Conservation (phyloP, 2,329 filamentous ascomycete species). For the Coniochaeta ligniaria region DNA sequence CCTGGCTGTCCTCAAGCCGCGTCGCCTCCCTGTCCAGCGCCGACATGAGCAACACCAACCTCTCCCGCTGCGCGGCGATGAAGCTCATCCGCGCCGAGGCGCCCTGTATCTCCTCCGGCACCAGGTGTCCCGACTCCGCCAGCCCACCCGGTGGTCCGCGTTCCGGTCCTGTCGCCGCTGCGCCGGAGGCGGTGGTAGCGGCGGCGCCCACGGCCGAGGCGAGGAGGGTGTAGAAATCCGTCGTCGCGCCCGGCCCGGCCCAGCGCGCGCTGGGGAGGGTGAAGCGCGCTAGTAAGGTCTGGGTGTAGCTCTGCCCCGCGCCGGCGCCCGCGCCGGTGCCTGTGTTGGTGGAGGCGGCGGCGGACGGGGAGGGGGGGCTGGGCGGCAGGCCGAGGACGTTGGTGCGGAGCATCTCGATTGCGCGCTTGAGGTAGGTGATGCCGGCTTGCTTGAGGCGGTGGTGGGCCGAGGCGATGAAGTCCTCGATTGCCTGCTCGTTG, state of each 20-base stretch:
- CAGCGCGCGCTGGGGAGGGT: constrained; percentile 67
- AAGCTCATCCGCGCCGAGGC: constrained; percentile 64
- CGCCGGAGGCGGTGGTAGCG: constrained; percentile 21
- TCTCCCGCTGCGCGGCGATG: constrained; percentile 72
- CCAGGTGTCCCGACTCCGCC: constrained; percentile 33
- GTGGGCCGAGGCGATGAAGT: constrained; percentile 77
- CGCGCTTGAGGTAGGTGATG: constrained; percentile 64
- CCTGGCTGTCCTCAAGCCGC: constrained; percentile 44
- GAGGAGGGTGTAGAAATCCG: constrained; percentile 72
- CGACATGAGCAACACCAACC: constrained; percentile 64
- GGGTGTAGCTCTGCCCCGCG: constrained; percentile 57
- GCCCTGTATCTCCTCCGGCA: constrained; percentile 61
- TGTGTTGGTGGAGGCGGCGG: constrained; percentile 20
- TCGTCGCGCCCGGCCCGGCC: constrained; percentile 24
- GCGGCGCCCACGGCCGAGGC: constrained; percentile 65
- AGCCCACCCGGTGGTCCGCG: no score
- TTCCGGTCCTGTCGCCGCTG: constrained; percentile 13
- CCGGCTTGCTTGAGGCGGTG: constrained; percentile 71
- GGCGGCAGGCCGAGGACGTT: constrained; percentile 73
- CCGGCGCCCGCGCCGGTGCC: constrained; percentile 32
- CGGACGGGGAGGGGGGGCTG: constrained; percentile 19
- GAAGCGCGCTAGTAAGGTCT: constrained; percentile 78
- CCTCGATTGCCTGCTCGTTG: constrained; percentile 84
- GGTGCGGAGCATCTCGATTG: constrained; percentile 65
- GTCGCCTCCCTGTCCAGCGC: constrained; percentile 75